phyloP scores from a whole-genome alignment of 306 rosid species.

The Cicer cuneatum region DNA sequence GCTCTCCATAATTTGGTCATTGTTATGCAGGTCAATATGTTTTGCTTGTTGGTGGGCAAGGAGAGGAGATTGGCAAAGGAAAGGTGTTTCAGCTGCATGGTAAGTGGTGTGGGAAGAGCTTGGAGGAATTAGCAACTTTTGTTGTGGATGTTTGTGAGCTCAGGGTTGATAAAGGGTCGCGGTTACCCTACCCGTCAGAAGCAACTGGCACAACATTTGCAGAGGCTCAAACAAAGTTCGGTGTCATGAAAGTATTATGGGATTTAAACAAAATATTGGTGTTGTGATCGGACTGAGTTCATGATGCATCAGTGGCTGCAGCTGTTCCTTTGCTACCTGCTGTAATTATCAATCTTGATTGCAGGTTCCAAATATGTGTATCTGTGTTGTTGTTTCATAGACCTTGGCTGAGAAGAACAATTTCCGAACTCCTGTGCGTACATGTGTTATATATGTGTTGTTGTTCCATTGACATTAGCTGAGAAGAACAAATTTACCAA shows the following conservation, averaged over 20 bases:
- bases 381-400: neutral
- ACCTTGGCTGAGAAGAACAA: neutral
- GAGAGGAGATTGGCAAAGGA: constrained; percentile 77
- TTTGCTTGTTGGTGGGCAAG: constrained; percentile 52
- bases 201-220: constrained; percentile 69
- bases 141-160: constrained; percentile 80
- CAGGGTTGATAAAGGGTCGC: constrained; percentile 54
- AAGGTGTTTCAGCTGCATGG: constrained; percentile 73
- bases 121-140: constrained; percentile 59
- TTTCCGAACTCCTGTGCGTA: neutral
- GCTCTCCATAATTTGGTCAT: constrained; percentile 53
- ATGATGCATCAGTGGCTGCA: constrained; percentile 36
- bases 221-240: constrained; percentile 71
- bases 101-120: constrained; percentile 67
- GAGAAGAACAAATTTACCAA: constrained; percentile 12
- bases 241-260: constrained; percentile 86
- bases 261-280: constrained; percentile 58
- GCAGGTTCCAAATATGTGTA: neutral
- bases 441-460: neutral
- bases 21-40: constrained; percentile 69
- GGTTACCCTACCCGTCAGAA: constrained; percentile 71
- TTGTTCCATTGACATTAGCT: constrained; percentile 26
- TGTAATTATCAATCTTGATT: constrained; percentile 18
- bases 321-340: constrained; percentile 33
- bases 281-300: constrained; percentile 50